Percentiles rank a stretch among this genome's conserved stretches.
Conservation (phyloP, 2,329 filamentous ascomycete species). For the Elsinoe necatrix region DNA sequence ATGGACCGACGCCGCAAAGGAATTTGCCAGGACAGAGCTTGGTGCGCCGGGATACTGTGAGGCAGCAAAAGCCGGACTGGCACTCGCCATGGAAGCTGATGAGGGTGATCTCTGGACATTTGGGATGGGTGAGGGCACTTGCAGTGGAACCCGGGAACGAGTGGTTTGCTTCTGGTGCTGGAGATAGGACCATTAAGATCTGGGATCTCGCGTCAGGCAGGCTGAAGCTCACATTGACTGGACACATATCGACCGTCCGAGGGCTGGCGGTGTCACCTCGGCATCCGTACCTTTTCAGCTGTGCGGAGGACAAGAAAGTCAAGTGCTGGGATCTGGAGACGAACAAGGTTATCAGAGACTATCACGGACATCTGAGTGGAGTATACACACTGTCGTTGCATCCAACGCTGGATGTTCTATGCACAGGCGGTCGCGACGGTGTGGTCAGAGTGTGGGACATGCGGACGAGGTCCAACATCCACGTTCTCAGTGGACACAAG, state of each 20-base stretch:
- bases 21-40: slow-evolving; percentile 48
- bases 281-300: slow-evolving; percentile 95
- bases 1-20: slow-evolving; percentile 44
- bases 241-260: slow-evolving; percentile 87
- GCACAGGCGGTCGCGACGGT: slow-evolving; percentile 89
- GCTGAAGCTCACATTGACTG: slow-evolving; percentile 78
- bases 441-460: slow-evolving; percentile 97
- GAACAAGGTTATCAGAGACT: slow-evolving; percentile 98
- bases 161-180: slow-evolving; percentile 94
- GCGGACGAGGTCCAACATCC: slow-evolving; percentile 90
- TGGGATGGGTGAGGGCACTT: slow-evolving; percentile 86
- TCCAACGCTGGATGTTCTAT: slow-evolving; percentile 86
- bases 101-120: slow-evolving; percentile 90
- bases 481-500: slow-evolving; percentile 85
- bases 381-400: slow-evolving; percentile 93
- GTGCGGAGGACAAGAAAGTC: slow-evolving; percentile 98
- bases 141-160: slow-evolving; percentile 93
- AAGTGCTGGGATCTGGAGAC: slow-evolving; percentile 99
- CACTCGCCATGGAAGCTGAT: slow-evolving; percentile 98
- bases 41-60: slow-evolving; percentile 54
- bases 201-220: slow-evolving; percentile 89
- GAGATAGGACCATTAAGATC: slow-evolving; percentile 95
- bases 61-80: slow-evolving; percentile 79
- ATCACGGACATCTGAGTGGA: slow-evolving; percentile 91
- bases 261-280: slow-evolving; percentile 86